Conservation (phyloP, 805 yeast genomes). For the Kodamaea fukazawae region DNA sequence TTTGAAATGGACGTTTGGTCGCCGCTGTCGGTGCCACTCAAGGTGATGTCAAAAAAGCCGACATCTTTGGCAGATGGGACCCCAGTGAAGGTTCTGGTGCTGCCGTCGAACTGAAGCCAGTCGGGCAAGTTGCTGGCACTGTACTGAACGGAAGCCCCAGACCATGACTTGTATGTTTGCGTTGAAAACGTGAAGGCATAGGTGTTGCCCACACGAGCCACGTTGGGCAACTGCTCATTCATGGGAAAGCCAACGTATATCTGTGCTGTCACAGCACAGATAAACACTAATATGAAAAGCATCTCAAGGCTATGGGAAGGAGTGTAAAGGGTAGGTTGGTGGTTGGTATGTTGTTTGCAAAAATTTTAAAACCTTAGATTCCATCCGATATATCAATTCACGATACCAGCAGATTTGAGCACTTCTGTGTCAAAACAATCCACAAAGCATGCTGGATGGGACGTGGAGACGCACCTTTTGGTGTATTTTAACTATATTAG, state of each 20-base stretch:
- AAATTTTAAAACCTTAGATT: no score
- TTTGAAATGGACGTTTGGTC: constrained; percentile 46
- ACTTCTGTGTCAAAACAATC: no score
- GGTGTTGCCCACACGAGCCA: constrained; percentile 65
- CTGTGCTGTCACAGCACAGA: constrained; percentile 31
- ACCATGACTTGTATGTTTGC: constrained; percentile 55
- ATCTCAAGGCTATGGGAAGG: background rate
- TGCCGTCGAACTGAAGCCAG: constrained; percentile 76
- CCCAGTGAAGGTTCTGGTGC: constrained; percentile 64
- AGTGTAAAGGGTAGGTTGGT: no score
- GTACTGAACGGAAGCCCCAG: constrained; percentile 48
- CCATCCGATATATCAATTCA: no score
- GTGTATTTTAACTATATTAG: no score
- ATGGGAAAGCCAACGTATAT: constrained; percentile 75
- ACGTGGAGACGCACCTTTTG: no score
- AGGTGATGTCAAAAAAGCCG: constrained; percentile 38
- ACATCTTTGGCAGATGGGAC: constrained; percentile 54
- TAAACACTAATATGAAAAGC: constrained; percentile 7
- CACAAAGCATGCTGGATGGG: no score
- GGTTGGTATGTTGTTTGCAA: no score
- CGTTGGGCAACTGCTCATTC: constrained; percentile 78
- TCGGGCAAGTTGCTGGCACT: constrained; percentile 58
- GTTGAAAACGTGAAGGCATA: constrained; percentile 67
- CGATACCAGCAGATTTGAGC: no score
- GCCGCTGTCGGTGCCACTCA: constrained; percentile 64